Conservation (phyloP, 1,284 basidiomycete genomes). For the Moniliophthora roreri region DNA sequence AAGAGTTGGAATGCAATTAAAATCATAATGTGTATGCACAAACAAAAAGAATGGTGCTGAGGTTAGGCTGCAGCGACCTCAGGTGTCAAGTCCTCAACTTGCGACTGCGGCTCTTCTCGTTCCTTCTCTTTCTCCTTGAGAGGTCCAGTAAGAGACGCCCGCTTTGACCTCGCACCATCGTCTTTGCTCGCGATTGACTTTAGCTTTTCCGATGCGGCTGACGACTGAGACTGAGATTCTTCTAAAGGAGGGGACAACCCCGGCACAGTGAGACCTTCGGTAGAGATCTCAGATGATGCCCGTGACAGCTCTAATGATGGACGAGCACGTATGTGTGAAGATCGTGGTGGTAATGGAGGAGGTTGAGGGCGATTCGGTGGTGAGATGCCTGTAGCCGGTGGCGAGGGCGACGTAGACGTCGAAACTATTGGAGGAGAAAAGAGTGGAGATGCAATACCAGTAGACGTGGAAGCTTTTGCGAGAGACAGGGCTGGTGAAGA, state of each 20-base stretch:
- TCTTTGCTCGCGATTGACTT: slow-evolving; percentile 55
- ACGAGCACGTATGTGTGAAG: slow-evolving; percentile 25
- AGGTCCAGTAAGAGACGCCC: slow-evolving; percentile 16
- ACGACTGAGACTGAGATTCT: slow-evolving; percentile 10
- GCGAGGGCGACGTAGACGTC: slow-evolving; percentile 22
- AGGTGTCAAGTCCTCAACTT: not conserved
- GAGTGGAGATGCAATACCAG: not conserved
- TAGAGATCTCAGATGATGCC: slow-evolving; percentile 14
- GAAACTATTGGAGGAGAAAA: slow-evolving; percentile 23
- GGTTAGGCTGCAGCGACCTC: not conserved
- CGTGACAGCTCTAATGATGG: slow-evolving; percentile 6
- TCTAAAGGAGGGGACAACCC: slow-evolving; percentile 22
- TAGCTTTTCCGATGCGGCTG: slow-evolving; percentile 50
- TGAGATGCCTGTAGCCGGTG: slow-evolving; percentile 21
- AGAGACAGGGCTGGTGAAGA: not conserved
- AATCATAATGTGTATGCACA: no score
- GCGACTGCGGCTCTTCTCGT: not conserved
- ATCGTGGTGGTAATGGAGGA: slow-evolving; percentile 62
- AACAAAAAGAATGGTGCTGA: no score
- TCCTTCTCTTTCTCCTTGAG: slow-evolving; percentile 9
- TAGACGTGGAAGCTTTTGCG: not conserved
- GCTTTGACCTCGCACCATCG: slow-evolving; percentile 21
- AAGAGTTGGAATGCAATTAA: no score
- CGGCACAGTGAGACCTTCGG: slow-evolving; percentile 7
- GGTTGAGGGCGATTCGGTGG: slow-evolving; percentile 35